Evolutionary conservation across 2,329 filamentous ascomycete species (phyloP).

Genomic region (Phoma herbarum): DNA sequence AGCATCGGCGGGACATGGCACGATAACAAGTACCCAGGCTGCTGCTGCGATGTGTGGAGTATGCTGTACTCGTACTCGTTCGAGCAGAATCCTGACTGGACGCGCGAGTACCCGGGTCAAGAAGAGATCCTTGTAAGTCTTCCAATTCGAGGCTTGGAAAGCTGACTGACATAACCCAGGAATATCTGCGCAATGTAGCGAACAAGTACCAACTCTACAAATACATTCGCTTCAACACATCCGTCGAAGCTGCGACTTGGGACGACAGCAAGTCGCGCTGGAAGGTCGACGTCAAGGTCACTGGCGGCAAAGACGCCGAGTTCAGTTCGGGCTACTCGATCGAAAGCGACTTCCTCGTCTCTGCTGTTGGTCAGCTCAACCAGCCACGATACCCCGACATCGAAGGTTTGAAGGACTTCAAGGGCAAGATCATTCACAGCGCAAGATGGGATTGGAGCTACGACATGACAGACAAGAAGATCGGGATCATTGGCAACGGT

Average conservation of each 20-base stretch:
- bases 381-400: slow-evolving; percentile 61
- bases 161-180: slow-evolving; percentile 33
- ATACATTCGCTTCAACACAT: slow-evolving; percentile 66
- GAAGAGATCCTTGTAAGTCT: slow-evolving; percentile 64
- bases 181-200: slow-evolving; percentile 63
- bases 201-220: slow-evolving; percentile 64
- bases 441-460: slow-evolving; percentile 70
- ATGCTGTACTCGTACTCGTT: slow-evolving; percentile 69
- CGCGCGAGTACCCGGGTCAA: slow-evolving; percentile 66
- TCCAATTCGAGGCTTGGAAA: not conserved
- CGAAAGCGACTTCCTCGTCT: slow-evolving; percentile 64
- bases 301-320: slow-evolving; percentile 64
- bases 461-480: slow-evolving; percentile 61
- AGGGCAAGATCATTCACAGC: slow-evolving; percentile 65
- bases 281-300: slow-evolving; percentile 59
- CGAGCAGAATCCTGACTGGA: slow-evolving; percentile 67
- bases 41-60: slow-evolving; percentile 65
- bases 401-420: slow-evolving; percentile 58
- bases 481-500: slow-evolving; percentile 69
- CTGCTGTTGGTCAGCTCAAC: slow-evolving; percentile 68
- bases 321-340: slow-evolving; percentile 62
- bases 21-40: slow-evolving; percentile 66
- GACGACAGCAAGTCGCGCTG: slow-evolving; percentile 62
- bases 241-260: slow-evolving; percentile 64
- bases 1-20: slow-evolving; percentile 63